A percentile compares a stretch with the other conserved stretches of the same genome.
Evolutionary conservation across 2,329 filamentous ascomycete genomes (phyloP).

Genomic region (Ceratocystis albifundus): DNA sequence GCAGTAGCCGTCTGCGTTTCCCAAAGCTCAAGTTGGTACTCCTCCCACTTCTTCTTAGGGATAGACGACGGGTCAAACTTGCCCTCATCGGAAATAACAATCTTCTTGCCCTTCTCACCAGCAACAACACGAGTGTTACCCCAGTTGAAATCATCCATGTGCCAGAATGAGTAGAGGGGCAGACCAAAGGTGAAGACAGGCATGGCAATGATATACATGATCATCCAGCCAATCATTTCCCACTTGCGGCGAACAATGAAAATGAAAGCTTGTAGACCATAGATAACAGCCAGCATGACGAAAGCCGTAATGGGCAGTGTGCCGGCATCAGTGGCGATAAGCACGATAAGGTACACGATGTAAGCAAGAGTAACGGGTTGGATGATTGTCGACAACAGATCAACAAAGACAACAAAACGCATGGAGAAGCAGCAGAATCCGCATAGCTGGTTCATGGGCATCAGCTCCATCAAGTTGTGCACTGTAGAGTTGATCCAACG

Average conservation of each 20-base stretch:
- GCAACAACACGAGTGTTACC: conserved; percentile 96
- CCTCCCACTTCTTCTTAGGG: conserved; percentile 97
- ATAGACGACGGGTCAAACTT: conserved; percentile 91
- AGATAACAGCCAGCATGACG: conserved; percentile 85
- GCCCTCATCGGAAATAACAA: conserved; percentile 91
- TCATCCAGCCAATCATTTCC: conserved; percentile 99
- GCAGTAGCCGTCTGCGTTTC: conserved; percentile 74
- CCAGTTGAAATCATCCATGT: conserved; percentile 99
- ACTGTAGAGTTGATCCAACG: conserved; percentile 99
- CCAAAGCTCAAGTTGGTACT: conserved; percentile 97
- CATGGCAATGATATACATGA: conserved; percentile 83
- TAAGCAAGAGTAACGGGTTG: conserved; percentile 87
- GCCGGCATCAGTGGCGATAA: conserved; percentile 48
- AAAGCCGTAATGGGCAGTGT: conserved; percentile 76
- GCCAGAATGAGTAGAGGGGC: conserved; percentile 92
- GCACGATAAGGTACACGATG: conserved; percentile 76
- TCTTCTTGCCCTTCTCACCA: conserved; percentile 82
- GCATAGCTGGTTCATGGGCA: conserved; percentile 84
- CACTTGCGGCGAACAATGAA: conserved; percentile 94
- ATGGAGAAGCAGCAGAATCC: conserved; percentile 99
- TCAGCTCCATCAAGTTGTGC: conserved; percentile 92
- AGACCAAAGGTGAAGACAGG: conserved; percentile 85
- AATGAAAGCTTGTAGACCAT: conserved; percentile 91
- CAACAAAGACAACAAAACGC: conserved; percentile 93
- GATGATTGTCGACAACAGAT: conserved; percentile 81